Evolutionary conservation across 257 asterid genomes (phyloP).

Genomic region (Penstemon davidsonii): DNA sequence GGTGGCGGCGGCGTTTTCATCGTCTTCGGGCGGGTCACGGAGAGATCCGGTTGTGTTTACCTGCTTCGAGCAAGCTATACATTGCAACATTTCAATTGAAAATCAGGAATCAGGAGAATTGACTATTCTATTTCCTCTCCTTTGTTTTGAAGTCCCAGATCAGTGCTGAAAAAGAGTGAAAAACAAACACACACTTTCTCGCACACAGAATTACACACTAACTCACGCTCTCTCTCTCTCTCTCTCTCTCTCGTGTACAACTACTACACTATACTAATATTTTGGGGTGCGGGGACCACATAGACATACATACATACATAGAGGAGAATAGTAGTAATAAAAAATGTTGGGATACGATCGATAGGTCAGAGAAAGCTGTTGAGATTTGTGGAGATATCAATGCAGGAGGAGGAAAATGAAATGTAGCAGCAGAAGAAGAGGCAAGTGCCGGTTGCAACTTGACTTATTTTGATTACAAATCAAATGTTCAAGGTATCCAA

Average conservation of each 20-base stretch:
- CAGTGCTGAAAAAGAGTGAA: conserved; percentile 38
- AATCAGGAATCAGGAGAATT: conserved; percentile 24
- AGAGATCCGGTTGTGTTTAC: conserved; percentile 64
- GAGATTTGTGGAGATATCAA: conserved; percentile 61
- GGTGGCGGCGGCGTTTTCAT: conserved; percentile 44
- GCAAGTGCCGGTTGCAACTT: conserved; percentile 18
- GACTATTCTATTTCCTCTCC: conserved; percentile 10
- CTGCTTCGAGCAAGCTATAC: conserved; percentile 93
- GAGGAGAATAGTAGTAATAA: conserved; percentile 12
- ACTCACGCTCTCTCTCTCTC: no score
- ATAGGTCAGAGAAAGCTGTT: conserved; percentile 39
- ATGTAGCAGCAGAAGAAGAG: conserved; percentile 29
- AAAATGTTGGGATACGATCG: conserved; percentile 23
- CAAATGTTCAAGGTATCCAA: no score
- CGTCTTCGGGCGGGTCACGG: conserved; percentile 57
- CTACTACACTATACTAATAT: no score
- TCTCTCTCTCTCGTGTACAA: no score
- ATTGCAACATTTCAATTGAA: conserved; percentile 64
- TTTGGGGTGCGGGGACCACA: no score
- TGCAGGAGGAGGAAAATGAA: conserved; percentile 16
- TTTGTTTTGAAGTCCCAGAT: conserved; percentile 16
- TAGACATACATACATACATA: conserved; percentile 3
- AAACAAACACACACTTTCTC: conserved; percentile 4
- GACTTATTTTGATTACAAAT: background rate
- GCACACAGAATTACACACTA: conserved; percentile 16